A percentile compares a stretch with the other conserved stretches of the same genome.
Evolutionary conservation across 1,284 basidiomycete species (phyloP).

Genomic region (Flammula alnicola): DNA sequence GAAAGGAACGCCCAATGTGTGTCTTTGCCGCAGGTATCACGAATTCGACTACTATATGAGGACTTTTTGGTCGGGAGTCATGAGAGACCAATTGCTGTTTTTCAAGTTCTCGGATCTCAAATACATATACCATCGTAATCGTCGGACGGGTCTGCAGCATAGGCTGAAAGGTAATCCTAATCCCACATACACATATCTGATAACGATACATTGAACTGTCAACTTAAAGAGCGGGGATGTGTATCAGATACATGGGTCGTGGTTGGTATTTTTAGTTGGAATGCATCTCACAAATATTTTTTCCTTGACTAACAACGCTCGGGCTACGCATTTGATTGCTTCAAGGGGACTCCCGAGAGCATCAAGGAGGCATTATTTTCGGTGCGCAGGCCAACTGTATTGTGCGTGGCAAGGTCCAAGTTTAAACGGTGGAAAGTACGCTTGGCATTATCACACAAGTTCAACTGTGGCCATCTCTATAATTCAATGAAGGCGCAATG

Average conservation of each 20-base stretch:
- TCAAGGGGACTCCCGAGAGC: not conserved
- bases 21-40: not conserved
- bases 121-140: no score
- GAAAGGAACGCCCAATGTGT: constrained; percentile 2
- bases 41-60: not conserved
- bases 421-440: not conserved
- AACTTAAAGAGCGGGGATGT: no score
- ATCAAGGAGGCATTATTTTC: not conserved
- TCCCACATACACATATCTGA: no score
- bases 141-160: no score
- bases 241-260: no score
- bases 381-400: not conserved
- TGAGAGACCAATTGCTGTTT: constrained; percentile 1
- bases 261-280: no score
- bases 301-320: no score
- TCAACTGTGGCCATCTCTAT: not conserved
- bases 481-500: not conserved
- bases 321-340: not conserved
- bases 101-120: no score
- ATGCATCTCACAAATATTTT: no score
- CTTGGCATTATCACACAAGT: constrained; percentile 1
- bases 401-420: not conserved
- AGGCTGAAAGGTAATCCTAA: no score
- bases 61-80: not conserved
- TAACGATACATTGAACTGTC: no score